These are phyloP conservation scores for Sphaerobolus stellatus DNA, from an alignment of 1,284 basidiomycete species.

Conservation along the genomic window DNA sequence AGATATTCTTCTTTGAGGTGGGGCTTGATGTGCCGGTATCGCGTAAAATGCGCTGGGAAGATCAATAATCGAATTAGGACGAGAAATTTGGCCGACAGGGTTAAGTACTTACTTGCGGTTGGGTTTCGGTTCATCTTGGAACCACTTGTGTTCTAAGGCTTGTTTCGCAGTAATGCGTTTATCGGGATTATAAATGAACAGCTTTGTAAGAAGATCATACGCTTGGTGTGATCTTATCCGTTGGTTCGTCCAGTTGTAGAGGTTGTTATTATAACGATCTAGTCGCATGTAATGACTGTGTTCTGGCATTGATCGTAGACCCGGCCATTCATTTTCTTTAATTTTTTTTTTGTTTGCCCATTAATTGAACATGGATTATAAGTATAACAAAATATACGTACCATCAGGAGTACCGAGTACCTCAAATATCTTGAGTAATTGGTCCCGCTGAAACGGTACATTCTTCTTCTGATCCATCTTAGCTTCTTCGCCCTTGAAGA, in stretches of 20 bases:
- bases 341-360: not conserved
- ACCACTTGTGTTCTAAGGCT: constrained; percentile 81
- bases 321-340: constrained; percentile 83
- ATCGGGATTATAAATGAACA: constrained; percentile 92
- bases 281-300: constrained; percentile 81
- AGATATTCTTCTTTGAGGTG: constrained; percentile 71
- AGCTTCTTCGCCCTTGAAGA: constrained; percentile 99
- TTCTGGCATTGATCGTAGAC: constrained; percentile 85
- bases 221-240: constrained; percentile 62
- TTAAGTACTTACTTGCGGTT: constrained; percentile 61
- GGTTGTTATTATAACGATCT: constrained; percentile 70
- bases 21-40: constrained; percentile 55
- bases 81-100: constrained; percentile 4
- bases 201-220: constrained; percentile 78
- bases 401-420: constrained; percentile 88
- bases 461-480: constrained; percentile 92
- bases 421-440: constrained; percentile 93
- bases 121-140: constrained; percentile 72
- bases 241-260: constrained; percentile 77
- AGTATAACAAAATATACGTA: constrained; percentile 33
- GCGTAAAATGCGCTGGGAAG: constrained; percentile 61
- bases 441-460: constrained; percentile 93
- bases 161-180: constrained; percentile 81
- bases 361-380: not conserved
- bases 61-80: constrained; percentile 5